phyloP scores from a whole-genome alignment of 2,329 filamentous ascomycete species.

The Colletotrichum euphorbiae region DNA sequence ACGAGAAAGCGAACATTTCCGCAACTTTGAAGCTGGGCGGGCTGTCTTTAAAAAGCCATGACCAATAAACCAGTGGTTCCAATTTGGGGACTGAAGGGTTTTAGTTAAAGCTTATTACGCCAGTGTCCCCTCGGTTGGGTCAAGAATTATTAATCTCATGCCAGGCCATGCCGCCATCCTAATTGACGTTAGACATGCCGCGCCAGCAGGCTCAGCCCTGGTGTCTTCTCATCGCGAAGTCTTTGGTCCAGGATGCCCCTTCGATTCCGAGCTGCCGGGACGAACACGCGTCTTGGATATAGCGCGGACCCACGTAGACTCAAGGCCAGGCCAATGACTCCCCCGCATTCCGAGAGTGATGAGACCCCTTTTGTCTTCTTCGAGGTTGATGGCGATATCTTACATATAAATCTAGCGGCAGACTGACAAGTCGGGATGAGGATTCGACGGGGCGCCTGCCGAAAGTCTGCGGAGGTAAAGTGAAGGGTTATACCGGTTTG shows the following conservation, averaged over 20 bases:
- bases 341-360: conserved; percentile 26
- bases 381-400: not conserved
- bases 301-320: conserved; percentile 19
- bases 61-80: not conserved
- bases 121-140: not conserved
- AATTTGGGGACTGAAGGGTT: not conserved
- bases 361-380: conserved; percentile 13
- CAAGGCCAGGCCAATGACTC: conserved; percentile 1
- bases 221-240: too few species aligned
- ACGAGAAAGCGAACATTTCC: too few species aligned
- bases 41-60: conserved; percentile 9
- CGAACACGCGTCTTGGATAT: conserved; percentile 32
- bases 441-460: not conserved
- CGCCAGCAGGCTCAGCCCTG: too few species aligned
- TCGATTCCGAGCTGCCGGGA: conserved; percentile 23
- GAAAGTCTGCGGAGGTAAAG: not conserved
- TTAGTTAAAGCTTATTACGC: conserved; percentile 29
- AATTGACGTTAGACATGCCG: conserved; percentile 17
- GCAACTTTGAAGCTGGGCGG: not conserved
- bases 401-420: too few species aligned
- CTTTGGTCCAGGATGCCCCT: not conserved
- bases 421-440: not conserved
- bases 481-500: not conserved
- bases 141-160: conserved; percentile 15
- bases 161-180: conserved; percentile 26